Conservation (phyloP, 768 basidiomycete species). For the Pilatotrama ljubarskyi region DNA sequence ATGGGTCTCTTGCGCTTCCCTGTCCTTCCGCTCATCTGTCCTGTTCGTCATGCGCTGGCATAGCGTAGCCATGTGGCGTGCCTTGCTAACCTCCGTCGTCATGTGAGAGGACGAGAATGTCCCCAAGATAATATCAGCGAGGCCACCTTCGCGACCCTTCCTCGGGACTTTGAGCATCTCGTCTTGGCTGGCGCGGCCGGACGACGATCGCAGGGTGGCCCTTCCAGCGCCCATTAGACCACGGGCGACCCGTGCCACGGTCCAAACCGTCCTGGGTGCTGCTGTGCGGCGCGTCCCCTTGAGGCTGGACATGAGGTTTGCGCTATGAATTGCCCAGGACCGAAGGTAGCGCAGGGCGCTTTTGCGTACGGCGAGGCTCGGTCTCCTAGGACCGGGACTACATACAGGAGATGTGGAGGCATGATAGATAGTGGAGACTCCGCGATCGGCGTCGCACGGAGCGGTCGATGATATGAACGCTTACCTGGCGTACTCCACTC, state of each 20-base stretch:
- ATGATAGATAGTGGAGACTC: neutral
- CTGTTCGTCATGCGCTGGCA: neutral
- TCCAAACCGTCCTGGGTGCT: neutral
- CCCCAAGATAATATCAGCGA: neutral
- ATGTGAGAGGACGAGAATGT: constrained; percentile 11
- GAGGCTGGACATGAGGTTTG: neutral
- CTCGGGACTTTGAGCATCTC: neutral
- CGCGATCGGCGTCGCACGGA: constrained; percentile 1
- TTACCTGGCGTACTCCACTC: neutral
- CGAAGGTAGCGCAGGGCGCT: neutral
- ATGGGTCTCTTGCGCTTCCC: neutral
- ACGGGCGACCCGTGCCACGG: neutral
- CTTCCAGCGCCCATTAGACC: neutral
- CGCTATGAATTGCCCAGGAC: neutral
- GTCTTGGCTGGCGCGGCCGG: neutral
- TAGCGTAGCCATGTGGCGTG: neutral
- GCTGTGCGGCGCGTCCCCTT: neutral
- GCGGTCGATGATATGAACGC: constrained; percentile 1
- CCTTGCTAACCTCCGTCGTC: neutral
- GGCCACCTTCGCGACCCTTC: constrained; percentile 9
- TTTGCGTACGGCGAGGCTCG: neutral
- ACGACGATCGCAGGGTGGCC: constrained; percentile 14
- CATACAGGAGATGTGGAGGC: too few relatives aligned
- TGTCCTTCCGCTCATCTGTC: neutral
- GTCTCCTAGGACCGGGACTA: neutral